A percentile compares a stretch with the other conserved stretches of the same genome.
Conservation (phyloP, 805 yeast species). For the Candida succiphila region DNA sequence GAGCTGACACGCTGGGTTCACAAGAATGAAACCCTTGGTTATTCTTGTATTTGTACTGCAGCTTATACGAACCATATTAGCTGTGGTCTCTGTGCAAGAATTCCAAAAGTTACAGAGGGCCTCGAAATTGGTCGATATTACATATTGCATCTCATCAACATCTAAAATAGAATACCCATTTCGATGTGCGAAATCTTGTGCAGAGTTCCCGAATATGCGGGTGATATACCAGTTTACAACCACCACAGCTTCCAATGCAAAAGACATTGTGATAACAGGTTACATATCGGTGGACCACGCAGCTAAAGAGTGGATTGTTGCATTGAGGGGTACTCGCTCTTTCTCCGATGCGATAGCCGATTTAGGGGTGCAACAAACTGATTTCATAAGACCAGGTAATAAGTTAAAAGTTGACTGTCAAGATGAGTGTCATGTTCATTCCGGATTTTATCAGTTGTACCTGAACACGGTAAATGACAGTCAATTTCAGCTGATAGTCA, state of each 20-base stretch:
- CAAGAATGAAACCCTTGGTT: too few species aligned
- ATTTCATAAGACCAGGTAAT: constrained; percentile 16
- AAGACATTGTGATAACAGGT: constrained; percentile 6
- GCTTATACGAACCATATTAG: too few species aligned
- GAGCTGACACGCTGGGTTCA: too few species aligned
- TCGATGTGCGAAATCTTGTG: constrained; percentile 27
- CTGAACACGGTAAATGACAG: constrained; percentile 19
- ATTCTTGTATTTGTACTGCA: too few species aligned
- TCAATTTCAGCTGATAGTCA: constrained; percentile 11
- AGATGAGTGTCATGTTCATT: constrained; percentile 28
- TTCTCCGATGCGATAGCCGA: constrained; percentile 29
- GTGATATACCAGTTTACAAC: constrained; percentile 31
- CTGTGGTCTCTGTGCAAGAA: too few species aligned
- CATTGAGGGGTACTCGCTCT: constrained; percentile 34
- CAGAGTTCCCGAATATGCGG: constrained; percentile 25
- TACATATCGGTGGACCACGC: constrained; percentile 8
- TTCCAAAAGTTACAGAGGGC: not conserved
- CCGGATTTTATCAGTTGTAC: constrained; percentile 25
- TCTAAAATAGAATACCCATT: constrained; percentile 26
- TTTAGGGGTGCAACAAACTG: constrained; percentile 25
- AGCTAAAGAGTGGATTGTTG: constrained; percentile 14
- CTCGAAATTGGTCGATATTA: constrained; percentile 28
- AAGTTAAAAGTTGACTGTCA: constrained; percentile 14
- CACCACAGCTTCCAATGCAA: constrained; percentile 17
- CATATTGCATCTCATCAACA: constrained; percentile 28